Evolutionary conservation across 805 yeast genomes (phyloP), one percentile per base, ranked within the genome.

Genomic region (Cephaloascus albidus): DNA sequence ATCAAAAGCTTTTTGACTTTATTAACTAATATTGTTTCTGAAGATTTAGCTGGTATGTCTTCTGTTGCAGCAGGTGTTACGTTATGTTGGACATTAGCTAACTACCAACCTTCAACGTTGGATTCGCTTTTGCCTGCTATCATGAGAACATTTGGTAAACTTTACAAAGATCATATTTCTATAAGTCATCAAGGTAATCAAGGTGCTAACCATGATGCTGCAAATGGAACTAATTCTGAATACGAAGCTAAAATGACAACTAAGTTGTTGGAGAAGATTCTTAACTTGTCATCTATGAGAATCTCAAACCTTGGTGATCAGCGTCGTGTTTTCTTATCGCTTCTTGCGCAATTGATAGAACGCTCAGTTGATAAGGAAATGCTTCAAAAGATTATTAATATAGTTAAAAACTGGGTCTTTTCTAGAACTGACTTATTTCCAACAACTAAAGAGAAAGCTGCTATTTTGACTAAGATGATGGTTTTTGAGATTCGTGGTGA

Each of bases 401-500:
- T 88, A 46, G 90, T 89, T 1, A 76, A 89, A 51, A 72, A 73
- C 14, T 93, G 99, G 98, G 90, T 89, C 0, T 88, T 94, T 53
- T 76, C 86, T 2, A 76, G 81, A 41, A 68, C 77, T 3, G 96
- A 86, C 46, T 69, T 86, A 18, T 88, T 88, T 66, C 99, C 99
- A 3, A 86, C 97, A 0, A 78, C 84, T 2, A 94, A 93, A 55
- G 99, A 93, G 53, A 93, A 93, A 55, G 96, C 97, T 1, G 97
- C 95, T 0, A 81, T 93, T 33, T 65, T 93, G 41, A 75, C 89
- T 12, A 93, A 93, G 60, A 88, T 94, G 96, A 76, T 90, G 74
- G 84, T 85, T 1, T 89, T 87, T 55, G 97, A 90, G 52, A 70
- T 81, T 35, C 72, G 95, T 45, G 95, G 95, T 3, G 96, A 90